phyloP scores from a whole-genome alignment of 1,284 basidiomycete species.

The Rhodotorula sp. region DNA sequence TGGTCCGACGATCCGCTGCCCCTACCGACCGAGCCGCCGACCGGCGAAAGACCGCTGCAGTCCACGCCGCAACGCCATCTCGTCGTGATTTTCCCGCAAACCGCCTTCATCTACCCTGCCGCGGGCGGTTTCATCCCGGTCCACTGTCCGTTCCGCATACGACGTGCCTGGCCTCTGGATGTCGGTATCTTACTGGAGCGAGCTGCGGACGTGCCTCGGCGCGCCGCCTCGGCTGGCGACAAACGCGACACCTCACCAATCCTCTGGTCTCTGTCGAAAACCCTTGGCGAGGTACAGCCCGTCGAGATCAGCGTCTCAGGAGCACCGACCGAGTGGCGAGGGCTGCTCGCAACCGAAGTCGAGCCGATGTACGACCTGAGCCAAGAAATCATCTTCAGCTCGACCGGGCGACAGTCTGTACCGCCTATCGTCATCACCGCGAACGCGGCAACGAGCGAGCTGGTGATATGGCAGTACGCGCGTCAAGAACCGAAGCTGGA shows the following conservation, averaged over 20 bases:
- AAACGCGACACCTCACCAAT: slow-evolving; percentile 58
- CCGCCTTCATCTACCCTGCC: slow-evolving; percentile 23
- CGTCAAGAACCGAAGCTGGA: not conserved
- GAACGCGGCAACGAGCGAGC: slow-evolving; percentile 8
- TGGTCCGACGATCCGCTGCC: slow-evolving; percentile 32
- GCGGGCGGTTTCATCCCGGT: slow-evolving; percentile 21
- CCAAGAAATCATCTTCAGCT: slow-evolving; percentile 27
- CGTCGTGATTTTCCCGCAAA: slow-evolving; percentile 31
- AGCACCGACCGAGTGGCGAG: not conserved
- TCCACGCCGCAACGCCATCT: not conserved
- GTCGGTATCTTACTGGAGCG: slow-evolving; percentile 33
- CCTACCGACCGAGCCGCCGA: slow-evolving; percentile 23
- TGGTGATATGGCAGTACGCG: slow-evolving; percentile 30
- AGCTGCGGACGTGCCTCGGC: not conserved
- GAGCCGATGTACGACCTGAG: not conserved
- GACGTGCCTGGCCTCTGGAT: slow-evolving; percentile 19
- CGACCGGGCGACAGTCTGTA: not conserved
- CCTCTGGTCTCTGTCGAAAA: slow-evolving; percentile 72
- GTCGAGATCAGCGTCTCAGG: not conserved
- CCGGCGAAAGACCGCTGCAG: not conserved
- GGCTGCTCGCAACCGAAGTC: not conserved
- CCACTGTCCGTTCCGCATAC: slow-evolving; percentile 27
- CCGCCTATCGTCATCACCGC: slow-evolving; percentile 21
- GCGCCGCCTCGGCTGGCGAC: not conserved
- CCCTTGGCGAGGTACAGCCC: slow-evolving; percentile 66